phyloP scores from a whole-genome alignment of 1,139 yeast genomes.

The Zygoascus hellenicus region DNA sequence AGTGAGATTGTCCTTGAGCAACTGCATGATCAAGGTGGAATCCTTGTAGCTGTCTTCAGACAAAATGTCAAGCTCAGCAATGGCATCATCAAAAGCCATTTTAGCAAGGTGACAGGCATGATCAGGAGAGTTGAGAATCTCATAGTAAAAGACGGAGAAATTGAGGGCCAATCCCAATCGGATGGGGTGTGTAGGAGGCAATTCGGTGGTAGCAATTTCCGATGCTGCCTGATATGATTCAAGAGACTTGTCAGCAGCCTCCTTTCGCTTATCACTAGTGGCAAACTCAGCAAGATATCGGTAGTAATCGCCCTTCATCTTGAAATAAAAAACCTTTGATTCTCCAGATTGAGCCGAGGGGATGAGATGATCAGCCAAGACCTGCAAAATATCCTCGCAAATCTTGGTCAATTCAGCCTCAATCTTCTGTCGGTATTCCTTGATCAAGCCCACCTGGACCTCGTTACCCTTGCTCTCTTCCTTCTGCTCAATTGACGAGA shows the following conservation, averaged over 20 bases:
- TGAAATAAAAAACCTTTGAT: constrained; percentile 95
- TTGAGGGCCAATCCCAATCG: constrained; percentile 96
- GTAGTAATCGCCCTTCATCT: constrained; percentile 99
- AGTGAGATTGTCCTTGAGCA: constrained; percentile 95
- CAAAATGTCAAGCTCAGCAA: constrained; percentile 95
- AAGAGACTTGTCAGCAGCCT: constrained; percentile 85
- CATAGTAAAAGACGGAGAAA: constrained; percentile 97
- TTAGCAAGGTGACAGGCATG: constrained; percentile 98
- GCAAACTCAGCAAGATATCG: constrained; percentile 98
- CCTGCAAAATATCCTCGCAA: constrained; percentile 88
- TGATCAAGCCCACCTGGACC: constrained; percentile 79
- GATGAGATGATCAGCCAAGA: constrained; percentile 82
- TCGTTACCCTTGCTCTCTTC: constrained; percentile 95
- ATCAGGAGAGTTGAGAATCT: constrained; percentile 95
- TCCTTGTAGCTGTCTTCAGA: constrained; percentile 98
- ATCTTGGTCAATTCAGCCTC: constrained; percentile 90
- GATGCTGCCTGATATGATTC: constrained; percentile 95
- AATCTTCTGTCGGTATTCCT: constrained; percentile 91
- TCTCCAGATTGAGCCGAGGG: constrained; percentile 95
- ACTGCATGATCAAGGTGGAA: constrained; percentile 97
- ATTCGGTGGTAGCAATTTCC: constrained; percentile 92
- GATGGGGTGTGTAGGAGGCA: constrained; percentile 98
- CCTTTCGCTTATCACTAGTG: constrained; percentile 82
- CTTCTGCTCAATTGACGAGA: constrained; percentile 94
- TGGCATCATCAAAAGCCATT: constrained; percentile 98